Percentiles rank a stretch among this genome's conserved stretches.
phyloP scores from a whole-genome alignment of 169 alveolate species.

The Eimeria acervulina region DNA sequence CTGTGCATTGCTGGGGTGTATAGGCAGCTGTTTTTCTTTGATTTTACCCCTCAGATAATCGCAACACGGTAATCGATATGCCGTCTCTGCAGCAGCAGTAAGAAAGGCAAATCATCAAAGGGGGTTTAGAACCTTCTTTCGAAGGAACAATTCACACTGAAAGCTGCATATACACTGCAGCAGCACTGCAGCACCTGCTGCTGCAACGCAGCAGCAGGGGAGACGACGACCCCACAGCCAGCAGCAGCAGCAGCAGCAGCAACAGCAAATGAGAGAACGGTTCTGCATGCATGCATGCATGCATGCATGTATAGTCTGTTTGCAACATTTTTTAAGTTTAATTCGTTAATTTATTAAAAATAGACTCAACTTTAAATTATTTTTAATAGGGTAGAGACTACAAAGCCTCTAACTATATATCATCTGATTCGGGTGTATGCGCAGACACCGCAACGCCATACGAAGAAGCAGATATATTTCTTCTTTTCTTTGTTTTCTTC shows the following conservation, averaged over 20 bases:
- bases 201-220: slow-evolving; percentile 6
- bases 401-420: too few species aligned
- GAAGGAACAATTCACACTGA: slow-evolving; percentile 70
- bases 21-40: too few species aligned
- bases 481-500: background rate
- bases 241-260: background rate
- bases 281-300: slow-evolving; percentile 23
- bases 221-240: background rate
- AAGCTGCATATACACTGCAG: background rate
- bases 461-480: too few species aligned
- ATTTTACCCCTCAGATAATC: slow-evolving; percentile 35
- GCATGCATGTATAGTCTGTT: slow-evolving; percentile 1
- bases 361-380: background rate
- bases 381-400: too few species aligned
- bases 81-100: slow-evolving; percentile 36
- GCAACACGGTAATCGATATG: slow-evolving; percentile 41
- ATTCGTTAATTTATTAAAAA: background rate
- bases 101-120: slow-evolving; percentile 13
- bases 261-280: too few species aligned
- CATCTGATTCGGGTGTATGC: slow-evolving; percentile 2
- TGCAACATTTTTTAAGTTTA: too few species aligned
- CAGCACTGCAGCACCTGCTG: background rate
- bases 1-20: too few species aligned
- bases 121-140: slow-evolving; percentile 64
- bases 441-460: background rate